These are phyloP conservation scores for Samsoniella hepiali DNA, from an alignment of 2,329 filamentous ascomycete genomes.

Conservation along the genomic window DNA sequence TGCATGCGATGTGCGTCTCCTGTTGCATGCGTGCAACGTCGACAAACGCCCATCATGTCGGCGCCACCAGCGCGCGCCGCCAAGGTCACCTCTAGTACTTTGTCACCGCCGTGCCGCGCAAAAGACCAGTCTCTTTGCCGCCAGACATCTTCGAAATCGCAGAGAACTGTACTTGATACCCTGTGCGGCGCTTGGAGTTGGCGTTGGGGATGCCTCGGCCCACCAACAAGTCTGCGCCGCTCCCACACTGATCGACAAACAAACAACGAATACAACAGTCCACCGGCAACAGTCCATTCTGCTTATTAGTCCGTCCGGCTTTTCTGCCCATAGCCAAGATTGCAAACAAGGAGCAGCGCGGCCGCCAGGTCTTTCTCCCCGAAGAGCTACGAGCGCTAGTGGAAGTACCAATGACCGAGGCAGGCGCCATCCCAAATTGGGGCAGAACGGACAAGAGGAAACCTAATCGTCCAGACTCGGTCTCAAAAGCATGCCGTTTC, in stretches of 20 bases:
- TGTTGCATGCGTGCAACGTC: constrained; percentile 11
- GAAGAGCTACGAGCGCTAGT: background rate
- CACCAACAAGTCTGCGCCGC: background rate
- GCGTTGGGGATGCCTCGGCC: background rate
- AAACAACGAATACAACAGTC: background rate
- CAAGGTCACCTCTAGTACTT: background rate
- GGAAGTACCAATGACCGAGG: background rate
- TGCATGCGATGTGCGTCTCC: background rate
- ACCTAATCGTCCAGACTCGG: background rate
- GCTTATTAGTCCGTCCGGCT: background rate
- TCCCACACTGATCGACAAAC: background rate
- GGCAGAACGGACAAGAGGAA: background rate
- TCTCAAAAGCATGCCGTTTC: background rate
- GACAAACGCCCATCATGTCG: background rate
- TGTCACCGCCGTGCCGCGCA: background rate
- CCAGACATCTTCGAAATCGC: background rate
- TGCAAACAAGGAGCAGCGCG: background rate
- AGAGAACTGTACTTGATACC: background rate
- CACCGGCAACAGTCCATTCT: background rate
- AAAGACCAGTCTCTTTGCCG: background rate
- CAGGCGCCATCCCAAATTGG: background rate
- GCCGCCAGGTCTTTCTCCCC: background rate
- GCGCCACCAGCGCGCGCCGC: background rate
- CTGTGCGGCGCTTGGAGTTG: background rate
- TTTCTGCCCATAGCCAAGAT: background rate